Percentiles rank a stretch among this genome's conserved stretches.
These are phyloP conservation scores for Colletotrichum sp. DNA, from an alignment of 2,329 filamentous ascomycete species.

Conservation along the genomic window DNA sequence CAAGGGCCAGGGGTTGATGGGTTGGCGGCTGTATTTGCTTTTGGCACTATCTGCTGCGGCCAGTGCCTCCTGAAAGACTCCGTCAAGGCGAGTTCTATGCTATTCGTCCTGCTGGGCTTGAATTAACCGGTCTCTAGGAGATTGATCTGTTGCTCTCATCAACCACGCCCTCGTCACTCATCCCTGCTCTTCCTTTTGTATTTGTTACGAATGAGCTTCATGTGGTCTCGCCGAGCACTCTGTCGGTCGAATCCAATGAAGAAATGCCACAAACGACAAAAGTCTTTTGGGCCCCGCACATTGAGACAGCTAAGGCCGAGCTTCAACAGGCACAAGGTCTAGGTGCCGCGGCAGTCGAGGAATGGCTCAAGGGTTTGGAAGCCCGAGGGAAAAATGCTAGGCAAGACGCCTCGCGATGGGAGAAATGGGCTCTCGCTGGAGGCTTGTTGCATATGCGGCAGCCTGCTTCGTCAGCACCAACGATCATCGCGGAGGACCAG, in stretches of 20 bases:
- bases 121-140: slow-evolving; percentile 58
- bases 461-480: neutral
- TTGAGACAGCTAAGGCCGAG: slow-evolving; percentile 66
- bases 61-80: slow-evolving; percentile 65
- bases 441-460: slow-evolving; percentile 43
- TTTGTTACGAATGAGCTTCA: slow-evolving; percentile 67
- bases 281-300: slow-evolving; percentile 64
- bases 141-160: slow-evolving; percentile 70
- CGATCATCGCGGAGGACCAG: neutral
- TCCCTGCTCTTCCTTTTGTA: slow-evolving; percentile 73
- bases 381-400: slow-evolving; percentile 64
- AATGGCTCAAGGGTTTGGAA: slow-evolving; percentile 81
- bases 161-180: slow-evolving; percentile 62
- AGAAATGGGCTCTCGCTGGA: slow-evolving; percentile 69
- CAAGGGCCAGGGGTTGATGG: slow-evolving; percentile 66
- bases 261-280: slow-evolving; percentile 62
- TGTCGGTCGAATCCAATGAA: slow-evolving; percentile 57
- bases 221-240: slow-evolving; percentile 59
- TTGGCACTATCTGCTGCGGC: slow-evolving; percentile 70
- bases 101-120: slow-evolving; percentile 22
- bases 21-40: slow-evolving; percentile 73
- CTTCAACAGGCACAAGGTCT: slow-evolving; percentile 69
- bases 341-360: slow-evolving; percentile 71
- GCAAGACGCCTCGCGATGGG: slow-evolving; percentile 72
- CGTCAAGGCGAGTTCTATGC: slow-evolving; percentile 63